Evolutionary conservation across 352 stramenopile genomes (phyloP).

Genomic region (Plasmopara muralis): DNA sequence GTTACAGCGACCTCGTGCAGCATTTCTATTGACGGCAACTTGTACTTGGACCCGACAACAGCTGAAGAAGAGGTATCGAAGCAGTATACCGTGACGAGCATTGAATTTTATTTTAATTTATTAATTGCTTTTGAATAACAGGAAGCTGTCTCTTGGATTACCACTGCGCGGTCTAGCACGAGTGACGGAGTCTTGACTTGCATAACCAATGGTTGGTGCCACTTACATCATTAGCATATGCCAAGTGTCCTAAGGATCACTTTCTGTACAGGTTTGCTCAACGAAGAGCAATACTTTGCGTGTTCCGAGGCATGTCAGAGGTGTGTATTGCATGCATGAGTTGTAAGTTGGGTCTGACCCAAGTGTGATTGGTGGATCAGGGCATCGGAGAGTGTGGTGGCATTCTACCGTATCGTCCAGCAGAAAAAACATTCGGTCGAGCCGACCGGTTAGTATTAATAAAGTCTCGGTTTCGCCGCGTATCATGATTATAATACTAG

Average conservation of each 20-base stretch:
- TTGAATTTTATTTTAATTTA: not conserved
- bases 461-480: not conserved
- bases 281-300: constrained; percentile 79
- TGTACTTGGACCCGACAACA: constrained; percentile 64
- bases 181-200: constrained; percentile 71
- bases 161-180: constrained; percentile 53
- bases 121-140: constrained; percentile 13
- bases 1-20: constrained; percentile 67
- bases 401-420: constrained; percentile 72
- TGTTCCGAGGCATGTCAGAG: constrained; percentile 72
- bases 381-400: constrained; percentile 62
- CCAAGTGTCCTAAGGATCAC: not conserved
- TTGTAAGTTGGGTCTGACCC: not conserved
- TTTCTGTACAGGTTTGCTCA: constrained; percentile 41
- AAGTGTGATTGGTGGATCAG: constrained; percentile 14
- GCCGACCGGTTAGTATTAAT: constrained; percentile 19
- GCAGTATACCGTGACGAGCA: not conserved
- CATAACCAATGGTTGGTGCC: constrained; percentile 48
- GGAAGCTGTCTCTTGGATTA: constrained; percentile 58
- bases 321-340: constrained; percentile 19
- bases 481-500: no score
- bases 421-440: constrained; percentile 59
- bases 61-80: constrained; percentile 64
- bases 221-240: not conserved
- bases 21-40: constrained; percentile 48